Conservation (phyloP, 768 basidiomycete species). For the Mycena latifolia region DNA sequence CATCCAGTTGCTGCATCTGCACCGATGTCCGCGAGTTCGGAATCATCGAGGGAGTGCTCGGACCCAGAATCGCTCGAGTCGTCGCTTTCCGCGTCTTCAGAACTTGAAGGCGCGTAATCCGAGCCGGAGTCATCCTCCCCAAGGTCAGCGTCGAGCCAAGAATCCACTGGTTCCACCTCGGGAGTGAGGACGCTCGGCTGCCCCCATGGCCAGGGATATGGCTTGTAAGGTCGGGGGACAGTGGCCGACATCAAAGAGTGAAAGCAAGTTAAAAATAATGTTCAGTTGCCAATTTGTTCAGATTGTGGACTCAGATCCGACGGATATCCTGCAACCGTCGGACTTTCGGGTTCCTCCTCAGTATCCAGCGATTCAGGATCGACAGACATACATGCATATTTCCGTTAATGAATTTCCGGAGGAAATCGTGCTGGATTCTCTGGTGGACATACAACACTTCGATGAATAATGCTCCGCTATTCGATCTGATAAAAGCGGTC, state of each 20-base stretch:
- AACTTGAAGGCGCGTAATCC: constrained; percentile 11
- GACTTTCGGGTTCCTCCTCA: too few species aligned
- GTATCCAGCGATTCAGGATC: too few species aligned
- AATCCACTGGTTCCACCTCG: background rate
- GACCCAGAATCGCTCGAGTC: background rate
- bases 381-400: too few species aligned
- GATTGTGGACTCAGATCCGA: too few species aligned
- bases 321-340: too few species aligned
- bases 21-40: constrained; percentile 1
- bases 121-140: constrained; percentile 6
- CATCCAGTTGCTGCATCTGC: background rate
- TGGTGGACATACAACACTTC: too few species aligned
- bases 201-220: constrained; percentile 12
- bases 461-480: too few species aligned
- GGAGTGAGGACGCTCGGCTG: constrained; percentile 1
- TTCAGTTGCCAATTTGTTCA: too few species aligned
- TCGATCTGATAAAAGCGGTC: too few species aligned
- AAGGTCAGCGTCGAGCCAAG: background rate
- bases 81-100: constrained; percentile 8
- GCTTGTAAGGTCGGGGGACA: background rate
- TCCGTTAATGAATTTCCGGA: too few species aligned
- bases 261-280: too few species aligned
- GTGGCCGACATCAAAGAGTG: background rate
- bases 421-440: too few species aligned
- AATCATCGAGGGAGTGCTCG: background rate